Conservation (phyloP, 73 alveolate species). For the Paramecium tetraurelia region DNA sequence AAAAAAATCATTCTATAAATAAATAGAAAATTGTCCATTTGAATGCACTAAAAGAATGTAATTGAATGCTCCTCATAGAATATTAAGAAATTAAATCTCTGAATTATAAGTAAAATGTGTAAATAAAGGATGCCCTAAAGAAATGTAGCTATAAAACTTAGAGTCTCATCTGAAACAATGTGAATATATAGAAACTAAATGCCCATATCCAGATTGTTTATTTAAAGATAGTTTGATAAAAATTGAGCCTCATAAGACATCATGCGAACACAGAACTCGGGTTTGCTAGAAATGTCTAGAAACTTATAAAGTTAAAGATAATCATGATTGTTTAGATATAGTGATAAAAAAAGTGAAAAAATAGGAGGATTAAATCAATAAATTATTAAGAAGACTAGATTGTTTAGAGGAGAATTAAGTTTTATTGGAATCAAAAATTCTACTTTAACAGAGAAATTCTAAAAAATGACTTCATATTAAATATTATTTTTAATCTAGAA, state of each 20-base stretch:
- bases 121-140: background rate
- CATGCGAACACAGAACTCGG: background rate
- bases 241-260: background rate
- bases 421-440: too few species aligned
- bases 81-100: background rate
- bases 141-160: background rate
- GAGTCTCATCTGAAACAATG: background rate
- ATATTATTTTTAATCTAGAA: too few species aligned
- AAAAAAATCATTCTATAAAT: background rate
- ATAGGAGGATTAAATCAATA: too few species aligned
- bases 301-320: background rate
- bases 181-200: background rate
- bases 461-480: too few species aligned
- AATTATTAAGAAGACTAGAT: too few species aligned
- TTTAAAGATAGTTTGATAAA: background rate
- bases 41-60: background rate
- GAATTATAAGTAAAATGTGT: background rate
- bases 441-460: too few species aligned
- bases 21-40: background rate
- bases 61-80: background rate
- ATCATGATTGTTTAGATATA: background rate
- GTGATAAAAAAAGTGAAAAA: too few species aligned
- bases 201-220: background rate
- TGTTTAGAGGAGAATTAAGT: too few species aligned
- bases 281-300: background rate